Conservation (phyloP, 495 filamentous ascomycete species). For the Penicillium lagena region DNA sequence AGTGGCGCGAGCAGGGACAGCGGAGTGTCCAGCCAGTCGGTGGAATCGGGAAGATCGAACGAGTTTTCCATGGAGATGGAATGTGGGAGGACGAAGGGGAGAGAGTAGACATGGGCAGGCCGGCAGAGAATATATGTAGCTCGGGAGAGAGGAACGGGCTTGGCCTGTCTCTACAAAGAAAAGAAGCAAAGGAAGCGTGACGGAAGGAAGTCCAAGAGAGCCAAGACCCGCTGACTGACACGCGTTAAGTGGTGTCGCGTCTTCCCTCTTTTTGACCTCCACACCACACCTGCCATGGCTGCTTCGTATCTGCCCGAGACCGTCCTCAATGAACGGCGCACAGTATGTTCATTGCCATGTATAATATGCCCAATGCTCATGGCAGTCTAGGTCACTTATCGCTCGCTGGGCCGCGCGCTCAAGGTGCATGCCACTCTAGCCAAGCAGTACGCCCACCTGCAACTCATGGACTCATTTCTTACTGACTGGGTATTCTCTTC, state of each 20-base stretch:
- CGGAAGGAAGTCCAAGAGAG: constrained; percentile 9
- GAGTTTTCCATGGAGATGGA: constrained; percentile 34
- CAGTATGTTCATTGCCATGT: constrained; percentile 45
- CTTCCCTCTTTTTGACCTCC: constrained; percentile 22
- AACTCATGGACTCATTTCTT: too few species aligned
- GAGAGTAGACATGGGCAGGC: too few species aligned
- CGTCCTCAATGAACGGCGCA: constrained; percentile 69
- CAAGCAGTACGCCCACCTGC: constrained; percentile 56
- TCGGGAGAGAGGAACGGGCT: too few species aligned
- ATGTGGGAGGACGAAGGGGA: too few species aligned
- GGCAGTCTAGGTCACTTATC: constrained; percentile 68
- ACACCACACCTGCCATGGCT: constrained; percentile 26
- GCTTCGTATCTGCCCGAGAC: constrained; percentile 68
- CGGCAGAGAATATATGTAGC: too few species aligned
- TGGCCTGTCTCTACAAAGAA: neutral
- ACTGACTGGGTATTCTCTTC: neutral
- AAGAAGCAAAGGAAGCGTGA: constrained; percentile 1
- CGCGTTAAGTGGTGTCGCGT: constrained; percentile 44
- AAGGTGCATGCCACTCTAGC: constrained; percentile 77
- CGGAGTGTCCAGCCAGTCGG: constrained; percentile 86
- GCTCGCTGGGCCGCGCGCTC: constrained; percentile 68
- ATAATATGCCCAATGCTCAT: neutral
- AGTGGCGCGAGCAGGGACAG: constrained; percentile 65
- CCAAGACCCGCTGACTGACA: constrained; percentile 46
- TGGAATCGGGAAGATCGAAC: constrained; percentile 73